Percentiles rank a stretch among this genome's conserved stretches.
Conservation (phyloP, 495 filamentous ascomycete species). For the Tuber indicum region DNA sequence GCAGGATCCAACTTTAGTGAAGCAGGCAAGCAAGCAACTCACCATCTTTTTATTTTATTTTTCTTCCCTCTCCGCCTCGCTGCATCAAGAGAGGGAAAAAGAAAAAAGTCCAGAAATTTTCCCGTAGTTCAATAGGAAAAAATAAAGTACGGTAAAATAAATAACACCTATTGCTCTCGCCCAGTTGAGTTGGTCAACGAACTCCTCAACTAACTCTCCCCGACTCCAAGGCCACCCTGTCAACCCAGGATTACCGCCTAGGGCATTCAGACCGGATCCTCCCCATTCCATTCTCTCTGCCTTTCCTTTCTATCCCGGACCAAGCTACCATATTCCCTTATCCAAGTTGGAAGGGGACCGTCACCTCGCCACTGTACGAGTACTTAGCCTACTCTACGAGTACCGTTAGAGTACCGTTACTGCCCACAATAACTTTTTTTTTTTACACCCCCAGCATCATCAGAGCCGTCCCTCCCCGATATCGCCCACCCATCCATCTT, state of each 20-base stretch:
- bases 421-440: constrained; percentile 1
- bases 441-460: background rate
- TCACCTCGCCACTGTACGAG: background rate
- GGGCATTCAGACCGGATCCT: constrained; percentile 2
- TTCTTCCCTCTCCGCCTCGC: background rate
- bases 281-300: background rate
- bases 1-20: constrained; percentile 13
- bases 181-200: background rate
- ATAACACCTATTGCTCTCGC: background rate
- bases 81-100: background rate
- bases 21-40: background rate
- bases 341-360: background rate
- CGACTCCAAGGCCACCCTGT: background rate
- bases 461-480: background rate
- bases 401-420: background rate
- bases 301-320: background rate
- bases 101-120: background rate
- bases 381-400: background rate
- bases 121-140: background rate
- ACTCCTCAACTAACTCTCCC: background rate
- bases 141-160: background rate
- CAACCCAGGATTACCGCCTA: background rate
- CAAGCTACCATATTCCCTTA: background rate
- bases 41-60: background rate
- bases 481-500: background rate